Conservation (phyloP, 2,329 filamentous ascomycete species). For the Rutstroemia sp. region DNA sequence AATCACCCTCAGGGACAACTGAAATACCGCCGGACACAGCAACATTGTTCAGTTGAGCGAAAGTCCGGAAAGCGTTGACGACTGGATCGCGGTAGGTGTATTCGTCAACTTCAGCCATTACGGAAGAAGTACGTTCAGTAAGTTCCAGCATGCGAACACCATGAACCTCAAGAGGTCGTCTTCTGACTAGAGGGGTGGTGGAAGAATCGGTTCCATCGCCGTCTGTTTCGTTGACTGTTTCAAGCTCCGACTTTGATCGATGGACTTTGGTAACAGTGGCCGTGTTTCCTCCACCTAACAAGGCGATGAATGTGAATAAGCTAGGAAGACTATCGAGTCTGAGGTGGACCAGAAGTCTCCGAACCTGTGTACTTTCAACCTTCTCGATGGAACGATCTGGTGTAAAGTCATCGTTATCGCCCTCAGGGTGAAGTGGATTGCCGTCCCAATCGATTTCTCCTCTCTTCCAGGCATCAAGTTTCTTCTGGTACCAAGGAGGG, state of each 20-base stretch:
- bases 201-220: constrained; percentile 20
- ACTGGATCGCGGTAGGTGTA: constrained; percentile 69
- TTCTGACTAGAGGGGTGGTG: constrained; percentile 15
- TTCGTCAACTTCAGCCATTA: constrained; percentile 85
- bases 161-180: constrained; percentile 38
- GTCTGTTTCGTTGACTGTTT: constrained; percentile 22
- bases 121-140: constrained; percentile 86
- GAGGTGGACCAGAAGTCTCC: constrained; percentile 69
- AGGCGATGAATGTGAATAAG: constrained; percentile 72
- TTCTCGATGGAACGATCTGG: constrained; percentile 37
- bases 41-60: constrained; percentile 77
- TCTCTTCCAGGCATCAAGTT: constrained; percentile 65
- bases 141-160: constrained; percentile 82
- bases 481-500: constrained; percentile 68
- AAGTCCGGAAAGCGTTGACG: constrained; percentile 83
- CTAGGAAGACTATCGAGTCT: constrained; percentile 78
- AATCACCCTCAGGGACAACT: constrained; percentile 69
- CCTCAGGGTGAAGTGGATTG: constrained; percentile 35
- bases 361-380: constrained; percentile 43
- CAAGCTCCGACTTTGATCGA: constrained; percentile 27
- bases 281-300: constrained; percentile 54
- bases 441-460: constrained; percentile 89
- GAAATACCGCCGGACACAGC: constrained; percentile 75
- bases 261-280: constrained; percentile 28
- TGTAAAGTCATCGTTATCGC: constrained; percentile 33